Conservation (phyloP, 768 basidiomycete species). For the Rhodotorula kratochvilovae region DNA sequence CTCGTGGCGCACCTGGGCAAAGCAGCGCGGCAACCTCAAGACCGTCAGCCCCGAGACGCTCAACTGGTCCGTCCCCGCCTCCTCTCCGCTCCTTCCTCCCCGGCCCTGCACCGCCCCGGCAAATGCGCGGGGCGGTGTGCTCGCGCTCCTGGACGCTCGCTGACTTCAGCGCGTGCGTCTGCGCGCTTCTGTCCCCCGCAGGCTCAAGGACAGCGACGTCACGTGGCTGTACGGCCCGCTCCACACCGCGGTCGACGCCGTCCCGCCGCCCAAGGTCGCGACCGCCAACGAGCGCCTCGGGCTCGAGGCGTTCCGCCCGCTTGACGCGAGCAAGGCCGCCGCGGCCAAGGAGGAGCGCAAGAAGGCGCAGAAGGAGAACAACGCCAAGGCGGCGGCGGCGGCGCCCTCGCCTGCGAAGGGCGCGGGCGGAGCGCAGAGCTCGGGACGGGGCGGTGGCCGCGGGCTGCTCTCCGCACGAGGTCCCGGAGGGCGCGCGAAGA, state of each 20-base stretch:
- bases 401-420: not conserved
- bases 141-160: not conserved
- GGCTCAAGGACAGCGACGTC: constrained; percentile 98
- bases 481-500: not conserved
- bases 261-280: constrained; percentile 60
- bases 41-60: constrained; percentile 94
- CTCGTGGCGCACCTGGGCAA: constrained; percentile 99
- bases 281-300: constrained; percentile 56
- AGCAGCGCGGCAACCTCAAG: constrained; percentile 91
- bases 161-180: not conserved
- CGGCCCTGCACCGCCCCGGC: no score
- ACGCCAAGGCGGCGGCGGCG: constrained; percentile 4
- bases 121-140: no score
- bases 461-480: not conserved
- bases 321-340: not conserved
- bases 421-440: no score
- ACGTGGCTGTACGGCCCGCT: constrained; percentile 98
- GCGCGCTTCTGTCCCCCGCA: constrained; percentile 45
- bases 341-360: constrained; percentile 6
- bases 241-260: constrained; percentile 84
- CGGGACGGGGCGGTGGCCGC: no score
- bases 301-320: constrained; percentile 48
- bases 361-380: constrained; percentile 29
- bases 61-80: constrained; percentile 71
- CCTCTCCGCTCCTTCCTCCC: not conserved